A percentile compares a stretch with the other conserved stretches of the same genome.
Conservation (phyloP, 306 rosid genomes). For the Benincasa hispida region DNA sequence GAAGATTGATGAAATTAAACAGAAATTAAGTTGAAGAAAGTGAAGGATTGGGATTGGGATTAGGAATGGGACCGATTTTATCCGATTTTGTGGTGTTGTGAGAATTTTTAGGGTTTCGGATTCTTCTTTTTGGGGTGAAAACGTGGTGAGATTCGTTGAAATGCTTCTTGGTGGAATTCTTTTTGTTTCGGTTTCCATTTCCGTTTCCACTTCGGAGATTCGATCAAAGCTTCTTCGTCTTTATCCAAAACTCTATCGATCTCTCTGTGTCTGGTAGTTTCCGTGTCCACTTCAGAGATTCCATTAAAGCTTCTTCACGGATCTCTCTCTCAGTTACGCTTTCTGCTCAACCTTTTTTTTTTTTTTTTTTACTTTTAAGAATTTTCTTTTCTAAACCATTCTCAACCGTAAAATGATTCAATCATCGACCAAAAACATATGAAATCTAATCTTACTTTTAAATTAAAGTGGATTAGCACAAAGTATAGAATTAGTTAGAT, state of each 20-base stretch:
- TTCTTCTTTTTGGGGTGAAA: neutral
- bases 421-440: too few relatives aligned
- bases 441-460: too few relatives aligned
- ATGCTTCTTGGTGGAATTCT: neutral
- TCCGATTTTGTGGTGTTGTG: neutral
- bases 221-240: neutral
- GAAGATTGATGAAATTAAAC: neutral
- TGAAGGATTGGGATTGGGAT: neutral
- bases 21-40: neutral
- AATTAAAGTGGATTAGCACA: too few relatives aligned
- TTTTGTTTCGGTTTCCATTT: neutral
- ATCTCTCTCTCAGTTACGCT: neutral
- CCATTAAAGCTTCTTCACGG: neutral
- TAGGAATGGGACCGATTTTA: neutral
- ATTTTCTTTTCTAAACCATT: too few relatives aligned
- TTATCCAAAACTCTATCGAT: neutral
- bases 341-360: too few relatives aligned
- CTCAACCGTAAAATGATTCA: too few relatives aligned
- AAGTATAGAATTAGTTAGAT: too few relatives aligned
- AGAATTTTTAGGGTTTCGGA: neutral
- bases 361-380: too few relatives aligned
- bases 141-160: neutral
- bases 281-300: neutral
- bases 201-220: neutral
- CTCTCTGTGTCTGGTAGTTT: neutral